Percentiles rank a stretch among this genome's conserved stretches.
Evolutionary conservation across 2,329 filamentous ascomycete species (phyloP).

Genomic region (Ophiostoma australiae): DNA sequence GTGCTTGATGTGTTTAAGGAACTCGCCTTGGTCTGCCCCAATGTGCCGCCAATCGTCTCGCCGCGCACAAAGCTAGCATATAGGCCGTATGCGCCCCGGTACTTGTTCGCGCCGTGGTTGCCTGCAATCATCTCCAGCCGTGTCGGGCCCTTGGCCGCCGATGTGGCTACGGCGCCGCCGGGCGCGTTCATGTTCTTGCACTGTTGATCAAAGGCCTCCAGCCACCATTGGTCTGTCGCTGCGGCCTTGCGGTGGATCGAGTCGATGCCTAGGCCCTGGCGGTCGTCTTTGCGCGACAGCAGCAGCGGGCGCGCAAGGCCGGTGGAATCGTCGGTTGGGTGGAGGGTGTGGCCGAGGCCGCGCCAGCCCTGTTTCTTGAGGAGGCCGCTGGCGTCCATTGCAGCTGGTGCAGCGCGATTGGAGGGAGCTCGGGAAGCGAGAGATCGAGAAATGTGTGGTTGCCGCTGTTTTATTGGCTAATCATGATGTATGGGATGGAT

Average conservation of each 20-base stretch:
- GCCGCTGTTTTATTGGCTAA: background rate
- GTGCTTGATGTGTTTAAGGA: background rate
- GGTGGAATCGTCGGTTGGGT: constrained; percentile 64
- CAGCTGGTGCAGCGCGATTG: background rate
- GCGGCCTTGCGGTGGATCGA: constrained; percentile 55
- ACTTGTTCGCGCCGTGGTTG: constrained; percentile 45
- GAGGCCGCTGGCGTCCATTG: constrained; percentile 79
- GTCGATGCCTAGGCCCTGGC: constrained; percentile 74
- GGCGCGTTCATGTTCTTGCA: constrained; percentile 71
- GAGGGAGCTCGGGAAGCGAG: background rate
- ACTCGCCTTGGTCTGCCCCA: constrained; percentile 33
- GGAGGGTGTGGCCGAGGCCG: constrained; percentile 81
- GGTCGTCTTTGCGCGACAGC: constrained; percentile 75
- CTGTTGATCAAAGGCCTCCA: constrained; percentile 88
- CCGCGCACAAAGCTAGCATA: constrained; percentile 84
- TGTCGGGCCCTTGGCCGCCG: constrained; percentile 37
- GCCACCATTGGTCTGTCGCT: constrained; percentile 88
- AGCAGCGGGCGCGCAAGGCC: constrained; percentile 81
- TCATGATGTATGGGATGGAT: background rate
- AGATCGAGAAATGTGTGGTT: background rate
- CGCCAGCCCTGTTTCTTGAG: constrained; percentile 86
- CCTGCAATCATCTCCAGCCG: constrained; percentile 48
- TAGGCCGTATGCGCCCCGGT: constrained; percentile 59
- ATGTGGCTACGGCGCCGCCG: constrained; percentile 38
- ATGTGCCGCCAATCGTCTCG: constrained; percentile 68